Conservation (phyloP, 495 filamentous ascomycete genomes). For the Xylaria palmicola region DNA sequence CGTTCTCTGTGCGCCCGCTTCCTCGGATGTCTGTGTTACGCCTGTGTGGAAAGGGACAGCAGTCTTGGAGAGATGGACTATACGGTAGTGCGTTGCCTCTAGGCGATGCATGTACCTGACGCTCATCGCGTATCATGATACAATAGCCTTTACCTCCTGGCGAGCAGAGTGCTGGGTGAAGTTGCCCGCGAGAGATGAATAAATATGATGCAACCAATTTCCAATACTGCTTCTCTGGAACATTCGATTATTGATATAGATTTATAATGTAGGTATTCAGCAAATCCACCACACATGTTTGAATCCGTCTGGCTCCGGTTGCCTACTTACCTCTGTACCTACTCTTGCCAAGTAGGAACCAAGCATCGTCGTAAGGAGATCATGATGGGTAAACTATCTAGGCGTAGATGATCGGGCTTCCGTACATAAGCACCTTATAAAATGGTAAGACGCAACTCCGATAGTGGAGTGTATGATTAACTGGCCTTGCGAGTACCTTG, state of each 20-base stretch:
- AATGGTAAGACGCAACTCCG: too few species aligned
- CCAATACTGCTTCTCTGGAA: background rate
- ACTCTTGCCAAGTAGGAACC: too few species aligned
- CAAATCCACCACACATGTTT: too few species aligned
- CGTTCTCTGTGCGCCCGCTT: slow-evolving; percentile 4
- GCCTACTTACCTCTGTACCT: too few species aligned
- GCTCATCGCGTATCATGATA: background rate
- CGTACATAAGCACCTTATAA: too few species aligned
- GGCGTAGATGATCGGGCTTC: too few species aligned
- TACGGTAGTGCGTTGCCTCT: background rate
- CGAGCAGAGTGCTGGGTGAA: slow-evolving; percentile 1
- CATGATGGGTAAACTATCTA: too few species aligned
- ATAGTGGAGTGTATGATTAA: too few species aligned
- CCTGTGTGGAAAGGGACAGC: background rate
- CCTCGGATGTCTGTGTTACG: background rate
- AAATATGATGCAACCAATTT: slow-evolving; percentile 1
- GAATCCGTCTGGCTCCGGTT: too few species aligned
- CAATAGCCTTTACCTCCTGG: slow-evolving; percentile 2
- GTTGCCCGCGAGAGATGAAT: background rate
- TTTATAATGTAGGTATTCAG: too few species aligned
- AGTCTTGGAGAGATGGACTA: background rate
- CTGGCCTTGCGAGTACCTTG: too few species aligned
- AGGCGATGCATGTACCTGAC: slow-evolving; percentile 5
- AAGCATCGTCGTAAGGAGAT: too few species aligned
- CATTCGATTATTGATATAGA: background rate